Percentiles rank a stretch among this genome's conserved stretches.
These are phyloP conservation scores for Psilocybe azurescens DNA, from an alignment of 768 basidiomycete species.

Conservation along the genomic window DNA sequence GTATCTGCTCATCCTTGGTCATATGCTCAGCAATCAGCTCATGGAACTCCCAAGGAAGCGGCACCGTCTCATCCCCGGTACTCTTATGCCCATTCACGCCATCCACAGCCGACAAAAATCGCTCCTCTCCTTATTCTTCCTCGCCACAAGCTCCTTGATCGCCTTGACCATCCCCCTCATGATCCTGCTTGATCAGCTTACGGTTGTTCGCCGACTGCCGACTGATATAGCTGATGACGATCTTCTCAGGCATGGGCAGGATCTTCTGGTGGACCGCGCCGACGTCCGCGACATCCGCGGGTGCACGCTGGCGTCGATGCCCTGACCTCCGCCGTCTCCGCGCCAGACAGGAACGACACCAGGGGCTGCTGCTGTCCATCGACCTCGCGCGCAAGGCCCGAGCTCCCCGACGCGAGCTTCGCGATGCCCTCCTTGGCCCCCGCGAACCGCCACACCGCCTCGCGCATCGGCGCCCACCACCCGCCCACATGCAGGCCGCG, in stretches of 20 bases:
- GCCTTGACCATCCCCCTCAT: slow-evolving; percentile 56
- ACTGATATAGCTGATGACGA: slow-evolving; percentile 77
- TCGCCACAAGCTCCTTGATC: slow-evolving; percentile 53
- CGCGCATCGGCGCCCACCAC: slow-evolving; percentile 84
- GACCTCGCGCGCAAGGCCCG: background rate
- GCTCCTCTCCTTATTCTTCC: slow-evolving; percentile 35
- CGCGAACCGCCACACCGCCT: slow-evolving; percentile 70
- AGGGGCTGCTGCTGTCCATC: background rate
- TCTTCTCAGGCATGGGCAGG: slow-evolving; percentile 48
- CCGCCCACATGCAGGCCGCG: slow-evolving; percentile 49
- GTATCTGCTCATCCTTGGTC: slow-evolving; percentile 78
- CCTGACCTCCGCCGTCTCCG: slow-evolving; percentile 20
- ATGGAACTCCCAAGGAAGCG: slow-evolving; percentile 60
- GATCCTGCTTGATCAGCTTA: slow-evolving; percentile 59
- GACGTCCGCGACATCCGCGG: slow-evolving; percentile 17
- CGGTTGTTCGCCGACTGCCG: slow-evolving; percentile 60
- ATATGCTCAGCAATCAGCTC: slow-evolving; percentile 67
- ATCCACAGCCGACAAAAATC: slow-evolving; percentile 20
- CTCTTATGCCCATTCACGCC: slow-evolving; percentile 9
- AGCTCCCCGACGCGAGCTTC: background rate
- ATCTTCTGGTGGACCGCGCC: slow-evolving; percentile 32
- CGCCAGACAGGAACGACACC: slow-evolving; percentile 10
- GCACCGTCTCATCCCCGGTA: slow-evolving; percentile 30
- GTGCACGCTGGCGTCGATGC: slow-evolving; percentile 11
- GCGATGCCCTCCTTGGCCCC: slow-evolving; percentile 37